Conservation (phyloP, 2,329 filamentous ascomycete species). For the Shiraia sp. region DNA sequence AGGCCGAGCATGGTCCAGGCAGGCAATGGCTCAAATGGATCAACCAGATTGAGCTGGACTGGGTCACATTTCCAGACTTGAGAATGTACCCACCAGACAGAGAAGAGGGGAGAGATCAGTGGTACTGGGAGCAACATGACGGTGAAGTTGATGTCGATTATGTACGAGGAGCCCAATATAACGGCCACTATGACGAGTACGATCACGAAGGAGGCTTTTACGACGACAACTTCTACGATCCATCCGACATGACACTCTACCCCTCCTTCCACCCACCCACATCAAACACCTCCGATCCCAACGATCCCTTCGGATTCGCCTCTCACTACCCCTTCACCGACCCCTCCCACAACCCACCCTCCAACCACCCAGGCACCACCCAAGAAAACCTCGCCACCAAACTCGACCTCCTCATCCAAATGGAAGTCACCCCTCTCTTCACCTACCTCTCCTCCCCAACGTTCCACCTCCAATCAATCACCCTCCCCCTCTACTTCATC, state of each 20-base stretch:
- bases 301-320: constrained; percentile 36
- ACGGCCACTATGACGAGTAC: constrained; percentile 36
- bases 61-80: constrained; percentile 42
- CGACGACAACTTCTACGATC: constrained; percentile 41
- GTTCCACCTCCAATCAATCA: constrained; percentile 34
- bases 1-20: constrained; percentile 25
- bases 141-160: constrained; percentile 35
- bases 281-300: constrained; percentile 7
- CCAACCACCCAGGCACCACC: constrained; percentile 11
- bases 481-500: constrained; percentile 40
- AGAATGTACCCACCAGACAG: constrained; percentile 35
- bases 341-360: constrained; percentile 16
- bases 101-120: constrained; percentile 24
- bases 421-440: constrained; percentile 42
- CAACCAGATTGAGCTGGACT: constrained; percentile 38
- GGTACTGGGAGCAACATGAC: constrained; percentile 29
- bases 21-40: constrained; percentile 37
- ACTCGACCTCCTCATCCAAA: constrained; percentile 34
- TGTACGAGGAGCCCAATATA: constrained; percentile 27
- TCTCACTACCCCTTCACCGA: constrained; percentile 38
- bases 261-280: constrained; percentile 23
- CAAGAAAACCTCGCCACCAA: constrained; percentile 31
- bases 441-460: constrained; percentile 29
- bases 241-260: constrained; percentile 29
- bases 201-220: constrained; percentile 40